Conservation (phyloP, 208 protist species). For the Giardia muris region DNA sequence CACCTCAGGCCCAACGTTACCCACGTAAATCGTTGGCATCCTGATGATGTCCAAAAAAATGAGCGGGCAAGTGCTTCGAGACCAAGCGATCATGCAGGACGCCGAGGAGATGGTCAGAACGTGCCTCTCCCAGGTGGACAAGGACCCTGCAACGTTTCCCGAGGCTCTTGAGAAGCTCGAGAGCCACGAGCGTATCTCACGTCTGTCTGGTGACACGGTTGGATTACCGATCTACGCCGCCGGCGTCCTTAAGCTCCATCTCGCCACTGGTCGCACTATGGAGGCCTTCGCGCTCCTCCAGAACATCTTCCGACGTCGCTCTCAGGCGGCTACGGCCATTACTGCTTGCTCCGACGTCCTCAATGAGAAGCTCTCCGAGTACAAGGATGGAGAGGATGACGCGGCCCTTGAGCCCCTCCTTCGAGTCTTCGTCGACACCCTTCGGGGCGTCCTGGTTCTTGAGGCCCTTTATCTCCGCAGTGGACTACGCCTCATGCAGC, state of each 20-base stretch:
- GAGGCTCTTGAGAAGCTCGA: background rate
- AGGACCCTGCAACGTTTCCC: background rate
- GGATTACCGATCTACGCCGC: background rate
- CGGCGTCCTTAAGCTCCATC: background rate
- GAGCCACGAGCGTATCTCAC: background rate
- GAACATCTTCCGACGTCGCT: background rate
- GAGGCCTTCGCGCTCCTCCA: background rate
- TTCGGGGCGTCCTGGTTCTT: background rate
- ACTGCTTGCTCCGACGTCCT: background rate
- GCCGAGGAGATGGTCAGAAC: background rate
- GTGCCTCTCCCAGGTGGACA: background rate
- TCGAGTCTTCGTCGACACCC: background rate
- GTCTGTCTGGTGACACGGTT: background rate
- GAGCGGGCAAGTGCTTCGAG: background rate
- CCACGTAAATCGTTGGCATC: background rate
- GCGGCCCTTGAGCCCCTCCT: background rate
- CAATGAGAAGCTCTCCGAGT: background rate
- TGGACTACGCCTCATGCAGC: background rate
- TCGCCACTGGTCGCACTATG: background rate
- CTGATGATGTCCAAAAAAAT: background rate
- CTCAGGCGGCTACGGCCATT: background rate
- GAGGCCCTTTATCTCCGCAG: background rate
- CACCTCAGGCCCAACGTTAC: background rate
- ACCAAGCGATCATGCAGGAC: background rate
- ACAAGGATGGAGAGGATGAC: background rate